Conservation (phyloP, 192 early-diverging fungal genomes). For the Linderina pennispora region DNA sequence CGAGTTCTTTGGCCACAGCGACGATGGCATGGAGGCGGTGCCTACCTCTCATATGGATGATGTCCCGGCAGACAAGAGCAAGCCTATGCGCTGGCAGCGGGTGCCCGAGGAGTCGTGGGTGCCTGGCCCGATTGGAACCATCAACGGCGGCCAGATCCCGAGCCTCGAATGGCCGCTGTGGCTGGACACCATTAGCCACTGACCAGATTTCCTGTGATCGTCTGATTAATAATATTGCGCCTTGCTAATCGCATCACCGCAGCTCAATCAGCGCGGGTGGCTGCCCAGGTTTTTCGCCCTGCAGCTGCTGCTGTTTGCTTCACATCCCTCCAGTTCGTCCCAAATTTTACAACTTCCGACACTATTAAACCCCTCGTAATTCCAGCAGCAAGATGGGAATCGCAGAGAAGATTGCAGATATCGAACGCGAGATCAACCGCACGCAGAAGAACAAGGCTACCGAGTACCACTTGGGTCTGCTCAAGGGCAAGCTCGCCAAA, state of each 20-base stretch:
- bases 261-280: too few relatives aligned
- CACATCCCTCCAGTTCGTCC: too few relatives aligned
- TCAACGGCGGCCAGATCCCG: constrained; percentile 17
- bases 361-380: too few relatives aligned
- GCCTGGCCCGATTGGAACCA: constrained; percentile 25
- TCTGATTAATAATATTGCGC: too few relatives aligned
- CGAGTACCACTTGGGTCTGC: constrained; percentile 95
- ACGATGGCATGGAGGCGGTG: too few relatives aligned
- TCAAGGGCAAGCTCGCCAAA: constrained; percentile 94
- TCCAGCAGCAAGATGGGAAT: constrained; percentile 81
- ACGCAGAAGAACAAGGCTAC: constrained; percentile 99
- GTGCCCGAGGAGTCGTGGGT: constrained; percentile 10
- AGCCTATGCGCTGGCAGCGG: constrained; percentile 15
- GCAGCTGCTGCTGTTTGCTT: too few relatives aligned
- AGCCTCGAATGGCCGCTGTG: constrained; percentile 32
- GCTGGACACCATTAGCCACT: constrained; percentile 30
- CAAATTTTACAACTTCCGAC: too few relatives aligned
- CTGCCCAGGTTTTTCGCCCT: too few relatives aligned
- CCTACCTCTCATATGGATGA: too few relatives aligned
- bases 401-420: constrained; percentile 84
- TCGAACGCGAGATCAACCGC: constrained; percentile 82
- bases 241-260: too few relatives aligned
- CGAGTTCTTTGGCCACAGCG: constrained; percentile 4
- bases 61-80: too few relatives aligned
- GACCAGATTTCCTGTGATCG: too few relatives aligned